Evolutionary conservation across 2,329 filamentous ascomycete genomes (phyloP), one percentile per base, ranked within the genome.

Genomic region (Fusarium acutatum): DNA sequence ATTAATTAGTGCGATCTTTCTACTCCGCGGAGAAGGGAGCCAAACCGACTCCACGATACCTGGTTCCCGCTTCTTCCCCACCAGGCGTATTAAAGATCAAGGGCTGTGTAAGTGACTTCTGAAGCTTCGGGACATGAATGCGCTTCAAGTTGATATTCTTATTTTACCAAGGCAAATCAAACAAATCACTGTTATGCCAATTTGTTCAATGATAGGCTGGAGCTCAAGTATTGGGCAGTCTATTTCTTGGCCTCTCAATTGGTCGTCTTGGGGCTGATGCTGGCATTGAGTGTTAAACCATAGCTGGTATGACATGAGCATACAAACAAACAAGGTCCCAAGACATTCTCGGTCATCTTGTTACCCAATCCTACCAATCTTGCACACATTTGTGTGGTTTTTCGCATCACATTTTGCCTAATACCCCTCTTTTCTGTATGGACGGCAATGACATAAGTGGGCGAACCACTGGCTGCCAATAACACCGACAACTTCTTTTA

Each of bases 391-490:
- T 41, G 46, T n/a, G n/a, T 43, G 26, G 32, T n/a, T 53, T 37
- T 40, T 43, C 38, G 26, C 43, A 17, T 28, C 11, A 30, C 28
- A 24, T 43, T 67, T 44, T 46, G n/a, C n/a, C n/a, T 22, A 41
- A 20, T 56, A 54, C 41, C 65, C 57, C 64, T 47, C 57, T n/a
- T 69, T 64, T 40, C 15, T 5, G 15, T 53, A 52, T 44, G 26
- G 43, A n/a, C 24, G 32, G 52, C 35, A 40, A 65, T 59, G 49
- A 53, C 46, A 40, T 67, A 63, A 60, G 43, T 49, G 20, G 54
- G 57, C 61, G 60, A 61, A 61, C 71, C 71, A 71, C 53, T 52
- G 38, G 54, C 61, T 35, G 63, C 26, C 52, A 46, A 46, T 64
- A 67, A 50, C 38, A 50, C 41, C 17, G 11, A 41, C 37, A 20